Conservation (phyloP, 1,284 basidiomycete species). For the Heterobasidion irregulare region DNA sequence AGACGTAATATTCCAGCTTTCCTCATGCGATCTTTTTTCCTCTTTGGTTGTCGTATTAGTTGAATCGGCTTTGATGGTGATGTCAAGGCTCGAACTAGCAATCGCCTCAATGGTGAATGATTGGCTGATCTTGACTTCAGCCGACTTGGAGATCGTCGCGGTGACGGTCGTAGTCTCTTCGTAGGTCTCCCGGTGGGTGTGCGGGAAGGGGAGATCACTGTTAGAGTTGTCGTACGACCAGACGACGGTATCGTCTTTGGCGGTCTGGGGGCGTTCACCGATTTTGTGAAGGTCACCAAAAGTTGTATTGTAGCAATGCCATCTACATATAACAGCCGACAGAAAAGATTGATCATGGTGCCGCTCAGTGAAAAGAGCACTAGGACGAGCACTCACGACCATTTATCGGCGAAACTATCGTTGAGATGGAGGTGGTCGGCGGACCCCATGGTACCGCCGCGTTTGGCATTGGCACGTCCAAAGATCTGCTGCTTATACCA, state of each 20-base stretch:
- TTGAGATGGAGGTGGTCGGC: background rate
- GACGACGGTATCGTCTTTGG: background rate
- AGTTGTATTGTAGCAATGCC: background rate
- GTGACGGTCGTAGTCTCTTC: background rate
- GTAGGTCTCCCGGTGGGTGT: background rate
- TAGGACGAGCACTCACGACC: background rate
- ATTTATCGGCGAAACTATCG: background rate
- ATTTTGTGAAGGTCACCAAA: background rate
- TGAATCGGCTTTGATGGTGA: background rate
- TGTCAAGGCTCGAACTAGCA: background rate
- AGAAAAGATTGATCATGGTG: background rate
- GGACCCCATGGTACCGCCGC: background rate
- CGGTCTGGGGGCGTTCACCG: background rate
- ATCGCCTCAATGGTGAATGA: background rate
- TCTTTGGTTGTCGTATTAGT: too few relatives aligned
- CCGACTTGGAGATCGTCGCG: background rate
- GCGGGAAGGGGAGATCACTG: background rate
- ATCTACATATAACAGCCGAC: background rate
- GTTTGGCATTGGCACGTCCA: background rate
- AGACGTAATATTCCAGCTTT: too few relatives aligned
- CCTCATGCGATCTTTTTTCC: too few relatives aligned
- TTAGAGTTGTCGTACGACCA: background rate
- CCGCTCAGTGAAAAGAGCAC: background rate
- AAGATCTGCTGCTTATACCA: background rate
- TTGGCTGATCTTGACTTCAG: background rate